These are phyloP conservation scores for Crithidia mellificae DNA, from an alignment of 208 protist species.

Conservation along the genomic window DNA sequence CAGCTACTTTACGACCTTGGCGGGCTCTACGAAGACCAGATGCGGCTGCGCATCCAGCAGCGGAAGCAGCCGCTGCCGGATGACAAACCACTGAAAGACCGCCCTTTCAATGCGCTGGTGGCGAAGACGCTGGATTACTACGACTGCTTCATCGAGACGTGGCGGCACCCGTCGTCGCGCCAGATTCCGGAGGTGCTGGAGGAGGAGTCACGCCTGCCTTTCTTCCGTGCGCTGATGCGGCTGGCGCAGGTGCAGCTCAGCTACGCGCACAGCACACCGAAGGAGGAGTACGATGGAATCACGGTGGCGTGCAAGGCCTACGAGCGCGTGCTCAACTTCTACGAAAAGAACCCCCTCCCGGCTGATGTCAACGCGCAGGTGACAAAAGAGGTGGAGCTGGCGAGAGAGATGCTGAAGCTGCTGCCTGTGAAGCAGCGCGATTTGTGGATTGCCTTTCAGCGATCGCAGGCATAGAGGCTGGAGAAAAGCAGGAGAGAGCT, in stretches of 20 bases:
- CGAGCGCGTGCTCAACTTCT: conserved; percentile 63
- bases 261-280: conserved; percentile 41
- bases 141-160: conserved; percentile 80
- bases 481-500: too few relatives aligned
- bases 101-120: conserved; percentile 70
- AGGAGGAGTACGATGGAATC: conserved; percentile 84
- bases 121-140: conserved; percentile 55
- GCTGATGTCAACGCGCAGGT: conserved; percentile 20
- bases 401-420: conserved; percentile 71
- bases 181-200: conserved; percentile 64
- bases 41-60: conserved; percentile 72
- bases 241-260: conserved; percentile 64
- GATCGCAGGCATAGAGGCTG: conserved; percentile 7
- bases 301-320: conserved; percentile 48
- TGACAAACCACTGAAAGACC: conserved; percentile 72
- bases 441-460: conserved; percentile 58
- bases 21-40: conserved; percentile 65
- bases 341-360: conserved; percentile 48
- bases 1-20: conserved; percentile 89
- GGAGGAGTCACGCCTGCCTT: conserved; percentile 73
- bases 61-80: conserved; percentile 33
- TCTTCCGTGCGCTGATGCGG: conserved; percentile 78
- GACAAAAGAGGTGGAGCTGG: conserved; percentile 61
- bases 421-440: conserved; percentile 78
- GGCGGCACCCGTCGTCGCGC: conserved; percentile 51